Conservation (phyloP, 768 basidiomycete genomes). For the Trametes punicea region DNA sequence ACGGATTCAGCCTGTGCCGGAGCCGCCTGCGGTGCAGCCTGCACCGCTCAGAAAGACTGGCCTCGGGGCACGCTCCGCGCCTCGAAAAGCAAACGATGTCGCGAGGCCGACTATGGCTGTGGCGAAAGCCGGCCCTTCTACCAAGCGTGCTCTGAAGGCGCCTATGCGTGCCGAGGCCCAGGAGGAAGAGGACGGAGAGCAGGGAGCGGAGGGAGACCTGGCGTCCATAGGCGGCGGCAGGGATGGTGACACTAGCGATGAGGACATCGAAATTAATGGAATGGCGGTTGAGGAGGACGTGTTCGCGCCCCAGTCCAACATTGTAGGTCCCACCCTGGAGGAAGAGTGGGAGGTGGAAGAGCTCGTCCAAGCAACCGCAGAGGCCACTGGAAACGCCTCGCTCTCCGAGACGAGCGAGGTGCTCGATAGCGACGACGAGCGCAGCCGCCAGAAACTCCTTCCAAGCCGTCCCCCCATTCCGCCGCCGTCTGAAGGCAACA, state of each 20-base stretch:
- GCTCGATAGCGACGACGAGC: conserved; percentile 23
- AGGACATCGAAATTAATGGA: background rate
- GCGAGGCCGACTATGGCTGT: background rate
- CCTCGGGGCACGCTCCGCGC: background rate
- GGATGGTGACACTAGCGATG: background rate
- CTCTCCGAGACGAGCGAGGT: conserved; percentile 1
- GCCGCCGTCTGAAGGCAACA: background rate
- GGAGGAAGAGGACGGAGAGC: background rate
- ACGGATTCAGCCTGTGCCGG: background rate
- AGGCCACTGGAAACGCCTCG: background rate
- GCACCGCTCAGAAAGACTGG: background rate
- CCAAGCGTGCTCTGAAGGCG: background rate
- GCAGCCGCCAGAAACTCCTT: background rate
- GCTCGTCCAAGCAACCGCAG: background rate
- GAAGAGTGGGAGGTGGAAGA: conserved; percentile 19
- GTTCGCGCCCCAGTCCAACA: background rate
- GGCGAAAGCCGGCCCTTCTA: background rate
- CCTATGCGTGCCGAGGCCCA: background rate
- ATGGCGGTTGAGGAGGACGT: background rate
- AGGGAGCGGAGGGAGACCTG: background rate
- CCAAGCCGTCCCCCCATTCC: background rate
- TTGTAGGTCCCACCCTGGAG: background rate
- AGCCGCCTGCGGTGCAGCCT: background rate
- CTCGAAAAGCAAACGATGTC: background rate
- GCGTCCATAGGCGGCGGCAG: background rate